Conservation (phyloP, 2,329 filamentous ascomycete genomes). For the Aspergillus transmontanensis region DNA sequence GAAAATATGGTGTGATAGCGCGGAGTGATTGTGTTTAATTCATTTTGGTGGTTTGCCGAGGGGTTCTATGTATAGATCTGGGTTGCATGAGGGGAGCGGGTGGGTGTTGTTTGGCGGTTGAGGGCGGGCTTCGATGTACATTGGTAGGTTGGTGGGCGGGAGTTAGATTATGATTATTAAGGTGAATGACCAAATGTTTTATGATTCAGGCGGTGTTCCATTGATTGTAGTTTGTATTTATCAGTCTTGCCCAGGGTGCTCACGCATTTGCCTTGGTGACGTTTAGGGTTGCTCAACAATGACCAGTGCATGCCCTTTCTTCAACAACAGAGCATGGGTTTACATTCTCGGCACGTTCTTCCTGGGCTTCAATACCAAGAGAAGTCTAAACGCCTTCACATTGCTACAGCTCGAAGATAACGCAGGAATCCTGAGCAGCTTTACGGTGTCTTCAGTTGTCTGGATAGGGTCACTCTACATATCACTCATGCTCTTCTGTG, state of each 20-base stretch:
- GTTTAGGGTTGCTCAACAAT: background rate
- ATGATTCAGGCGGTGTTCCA: background rate
- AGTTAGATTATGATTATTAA: background rate
- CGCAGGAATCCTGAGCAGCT: too few relatives aligned
- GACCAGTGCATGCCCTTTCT: too few relatives aligned
- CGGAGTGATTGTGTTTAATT: background rate
- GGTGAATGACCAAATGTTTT: background rate
- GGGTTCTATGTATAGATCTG: background rate
- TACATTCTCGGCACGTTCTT: too few relatives aligned
- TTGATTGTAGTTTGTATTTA: background rate
- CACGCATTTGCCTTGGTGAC: too few relatives aligned
- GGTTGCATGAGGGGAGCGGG: background rate
- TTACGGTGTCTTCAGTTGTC: rapidly evolving
- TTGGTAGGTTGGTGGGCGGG: background rate
- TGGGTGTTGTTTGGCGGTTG: background rate
- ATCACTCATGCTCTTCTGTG: too few relatives aligned
- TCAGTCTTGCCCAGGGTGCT: background rate
- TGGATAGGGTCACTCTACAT: too few relatives aligned
- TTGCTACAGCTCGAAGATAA: too few relatives aligned
- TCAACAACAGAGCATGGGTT: too few relatives aligned
- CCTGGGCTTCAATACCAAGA: rapidly evolving
- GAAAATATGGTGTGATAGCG: background rate
- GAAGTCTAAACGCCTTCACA: too few relatives aligned
- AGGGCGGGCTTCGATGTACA: background rate
- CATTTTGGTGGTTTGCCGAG: too few relatives aligned